These are phyloP conservation scores for Casaregolazyma lundiana DNA, from an alignment of 1,139 yeast species.

Conservation along the genomic window DNA sequence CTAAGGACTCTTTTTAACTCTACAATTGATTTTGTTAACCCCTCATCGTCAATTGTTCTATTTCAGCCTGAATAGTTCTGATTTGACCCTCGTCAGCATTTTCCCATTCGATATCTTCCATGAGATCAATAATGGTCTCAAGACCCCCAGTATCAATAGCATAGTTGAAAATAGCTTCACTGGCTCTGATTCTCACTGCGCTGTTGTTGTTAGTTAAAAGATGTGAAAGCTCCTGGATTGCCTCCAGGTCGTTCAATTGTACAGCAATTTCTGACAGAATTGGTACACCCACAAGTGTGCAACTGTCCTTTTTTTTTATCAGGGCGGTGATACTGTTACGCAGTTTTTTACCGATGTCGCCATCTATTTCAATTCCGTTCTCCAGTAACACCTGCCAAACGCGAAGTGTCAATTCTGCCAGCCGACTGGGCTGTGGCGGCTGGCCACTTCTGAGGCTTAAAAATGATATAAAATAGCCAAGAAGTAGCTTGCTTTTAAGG, in stretches of 20 bases:
- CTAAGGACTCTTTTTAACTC: too few relatives aligned
- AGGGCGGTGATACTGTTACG: constrained; percentile 18
- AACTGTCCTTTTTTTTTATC: constrained; percentile 12
- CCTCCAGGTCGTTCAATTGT: constrained; percentile 6
- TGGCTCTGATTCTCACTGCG: constrained; percentile 24
- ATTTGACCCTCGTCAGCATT: neutral
- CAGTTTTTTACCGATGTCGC: constrained; percentile 21
- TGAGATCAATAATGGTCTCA: constrained; percentile 6
- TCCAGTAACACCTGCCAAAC: constrained; percentile 6
- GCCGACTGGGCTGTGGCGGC: neutral
- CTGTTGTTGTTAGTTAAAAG: constrained; percentile 21
- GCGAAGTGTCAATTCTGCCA: constrained; percentile 1
- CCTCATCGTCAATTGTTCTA: neutral
- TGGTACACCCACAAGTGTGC: constrained; percentile 11
- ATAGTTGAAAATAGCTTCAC: constrained; percentile 22
- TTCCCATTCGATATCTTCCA: constrained; percentile 19
- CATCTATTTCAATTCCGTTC: neutral
- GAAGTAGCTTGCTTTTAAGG: neutral
- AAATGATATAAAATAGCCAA: neutral
- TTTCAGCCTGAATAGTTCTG: neutral
- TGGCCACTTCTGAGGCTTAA: neutral
- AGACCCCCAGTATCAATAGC: constrained; percentile 7
- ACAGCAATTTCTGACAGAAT: constrained; percentile 21
- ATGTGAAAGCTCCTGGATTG: constrained; percentile 18
- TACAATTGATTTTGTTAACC: too few relatives aligned